Percentiles rank a stretch among this genome's conserved stretches.
Conservation (phyloP, 2,329 filamentous ascomycete species). For the Trichoderma sp. region DNA sequence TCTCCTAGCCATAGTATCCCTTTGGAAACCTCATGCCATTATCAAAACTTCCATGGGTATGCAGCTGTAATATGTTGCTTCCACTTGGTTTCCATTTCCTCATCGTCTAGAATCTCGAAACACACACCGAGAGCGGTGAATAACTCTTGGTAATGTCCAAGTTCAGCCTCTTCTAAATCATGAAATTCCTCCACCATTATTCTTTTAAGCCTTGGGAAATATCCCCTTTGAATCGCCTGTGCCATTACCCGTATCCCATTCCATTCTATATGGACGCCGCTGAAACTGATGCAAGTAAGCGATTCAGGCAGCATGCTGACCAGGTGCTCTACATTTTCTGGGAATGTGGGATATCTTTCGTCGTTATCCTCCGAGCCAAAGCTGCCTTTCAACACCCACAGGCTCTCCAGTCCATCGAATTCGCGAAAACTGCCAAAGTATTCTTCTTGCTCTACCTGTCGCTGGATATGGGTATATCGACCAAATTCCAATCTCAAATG, state of each 20-base stretch:
- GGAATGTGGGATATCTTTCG: background rate
- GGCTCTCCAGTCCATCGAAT: background rate
- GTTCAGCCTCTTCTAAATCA: no score
- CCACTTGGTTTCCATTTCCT: no score
- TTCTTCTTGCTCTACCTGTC: background rate
- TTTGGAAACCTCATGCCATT: no score
- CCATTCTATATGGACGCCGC: fast-evolving
- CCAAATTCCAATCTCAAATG: background rate
- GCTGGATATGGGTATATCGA: no score
- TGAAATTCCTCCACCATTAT: background rate
- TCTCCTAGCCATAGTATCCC: background rate
- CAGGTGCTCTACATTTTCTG: background rate
- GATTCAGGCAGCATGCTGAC: background rate
- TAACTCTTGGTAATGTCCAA: no score
- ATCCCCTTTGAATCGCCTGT: background rate
- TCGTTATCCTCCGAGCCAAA: background rate
- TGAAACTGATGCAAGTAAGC: background rate
- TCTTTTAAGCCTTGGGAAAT: background rate
- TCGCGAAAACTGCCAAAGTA: background rate
- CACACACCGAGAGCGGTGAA: no score
- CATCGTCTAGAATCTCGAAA: no score
- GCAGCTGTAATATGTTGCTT: fast-evolving
- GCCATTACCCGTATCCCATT: background rate
- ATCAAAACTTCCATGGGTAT: background rate
- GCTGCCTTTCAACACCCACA: background rate